Evolutionary conservation across 139 green algal species (phyloP).

Genomic region (Medakamo hakoo): DNA sequence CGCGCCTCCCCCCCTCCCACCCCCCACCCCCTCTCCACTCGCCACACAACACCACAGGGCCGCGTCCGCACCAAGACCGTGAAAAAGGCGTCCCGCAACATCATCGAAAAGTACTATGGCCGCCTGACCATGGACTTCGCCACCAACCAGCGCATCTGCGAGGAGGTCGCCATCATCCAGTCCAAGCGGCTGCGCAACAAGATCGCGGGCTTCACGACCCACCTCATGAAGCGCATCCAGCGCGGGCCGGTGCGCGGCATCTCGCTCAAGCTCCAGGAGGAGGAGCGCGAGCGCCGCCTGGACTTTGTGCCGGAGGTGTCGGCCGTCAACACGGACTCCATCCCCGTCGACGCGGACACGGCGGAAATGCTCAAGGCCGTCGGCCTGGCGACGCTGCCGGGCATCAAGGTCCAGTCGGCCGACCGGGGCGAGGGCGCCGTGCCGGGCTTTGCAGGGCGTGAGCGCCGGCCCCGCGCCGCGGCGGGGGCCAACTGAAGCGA

Average conservation of each 20-base stretch:
- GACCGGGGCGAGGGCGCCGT: not conserved
- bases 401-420: constrained; percentile 19
- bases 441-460: not conserved
- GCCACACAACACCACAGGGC: constrained; percentile 24
- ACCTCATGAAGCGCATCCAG: constrained; percentile 99
- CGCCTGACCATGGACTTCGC: constrained; percentile 90
- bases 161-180: constrained; percentile 97
- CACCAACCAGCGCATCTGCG: constrained; percentile 91
- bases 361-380: constrained; percentile 89
- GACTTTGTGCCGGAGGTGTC: constrained; percentile 98
- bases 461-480: not conserved
- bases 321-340: constrained; percentile 76
- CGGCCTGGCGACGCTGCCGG: constrained; percentile 82
- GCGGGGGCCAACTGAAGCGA: not conserved
- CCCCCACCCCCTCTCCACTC: not conserved
- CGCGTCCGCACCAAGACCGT: constrained; percentile 98
- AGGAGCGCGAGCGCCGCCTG: constrained; percentile 97
- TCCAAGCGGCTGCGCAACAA: constrained; percentile 97
- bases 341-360: constrained; percentile 97
- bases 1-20: not conserved
- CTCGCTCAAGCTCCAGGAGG: constrained; percentile 99
- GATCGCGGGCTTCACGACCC: constrained; percentile 99
- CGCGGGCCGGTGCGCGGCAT: constrained; percentile 95
- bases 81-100: constrained; percentile 80
- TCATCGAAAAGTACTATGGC: constrained; percentile 99